Percentiles rank a stretch among this genome's conserved stretches.
These are phyloP conservation scores for Ophiostoma sp. DNA, from an alignment of 2,329 filamentous ascomycete species.

Conservation along the genomic window DNA sequence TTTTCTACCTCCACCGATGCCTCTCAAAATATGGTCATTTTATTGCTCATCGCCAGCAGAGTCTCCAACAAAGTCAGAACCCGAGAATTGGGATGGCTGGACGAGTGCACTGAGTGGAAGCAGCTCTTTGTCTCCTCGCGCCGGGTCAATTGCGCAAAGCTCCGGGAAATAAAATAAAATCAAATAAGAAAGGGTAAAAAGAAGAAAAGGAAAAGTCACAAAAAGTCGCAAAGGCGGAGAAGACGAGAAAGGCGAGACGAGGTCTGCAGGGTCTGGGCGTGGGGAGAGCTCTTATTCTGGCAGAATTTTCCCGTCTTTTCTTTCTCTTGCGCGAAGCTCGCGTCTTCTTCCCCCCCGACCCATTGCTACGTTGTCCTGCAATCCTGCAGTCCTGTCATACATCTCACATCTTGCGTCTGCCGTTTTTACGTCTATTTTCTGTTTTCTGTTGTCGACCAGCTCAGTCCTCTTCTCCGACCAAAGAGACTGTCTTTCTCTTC, in stretches of 20 bases:
- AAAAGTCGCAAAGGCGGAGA: background rate
- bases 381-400: background rate
- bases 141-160: background rate
- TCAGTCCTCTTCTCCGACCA: background rate
- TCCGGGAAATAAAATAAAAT: background rate
- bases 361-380: background rate
- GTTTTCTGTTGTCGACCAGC: background rate
- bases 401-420: constrained; percentile 13
- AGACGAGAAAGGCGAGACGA: background rate
- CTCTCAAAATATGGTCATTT: background rate
- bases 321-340: constrained; percentile 2
- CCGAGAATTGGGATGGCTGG: constrained; percentile 4
- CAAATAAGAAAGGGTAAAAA: background rate
- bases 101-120: background rate
- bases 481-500: too few relatives aligned
- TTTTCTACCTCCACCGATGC: background rate
- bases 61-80: background rate
- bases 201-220: background rate
- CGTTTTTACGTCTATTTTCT: background rate
- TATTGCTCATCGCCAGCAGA: background rate
- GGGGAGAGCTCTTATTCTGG: background rate
- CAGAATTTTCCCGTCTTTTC: constrained; percentile 13
- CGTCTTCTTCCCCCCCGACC: background rate
- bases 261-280: constrained; percentile 5
- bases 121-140: background rate